A percentile compares a stretch with the other conserved stretches of the same genome.
phyloP scores from a whole-genome alignment of 768 basidiomycete genomes.

The Amanita subjunquillea region DNA sequence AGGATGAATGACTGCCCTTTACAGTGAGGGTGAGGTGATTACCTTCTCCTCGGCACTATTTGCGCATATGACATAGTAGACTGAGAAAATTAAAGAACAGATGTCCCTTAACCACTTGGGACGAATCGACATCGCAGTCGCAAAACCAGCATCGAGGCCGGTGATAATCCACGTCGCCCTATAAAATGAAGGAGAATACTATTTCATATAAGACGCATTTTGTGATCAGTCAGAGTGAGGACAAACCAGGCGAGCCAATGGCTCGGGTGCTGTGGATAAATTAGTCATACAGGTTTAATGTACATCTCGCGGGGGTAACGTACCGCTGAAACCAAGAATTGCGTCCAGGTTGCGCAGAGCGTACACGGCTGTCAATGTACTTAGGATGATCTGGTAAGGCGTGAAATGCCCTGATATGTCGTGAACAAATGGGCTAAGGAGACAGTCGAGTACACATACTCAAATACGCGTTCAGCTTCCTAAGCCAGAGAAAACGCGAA shows the following conservation, averaged over 20 bases:
- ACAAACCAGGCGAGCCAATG: conserved; percentile 76
- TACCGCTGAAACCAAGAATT: conserved; percentile 74
- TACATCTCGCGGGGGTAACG: conserved; percentile 14
- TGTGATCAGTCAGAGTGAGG: not conserved
- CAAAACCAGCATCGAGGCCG: conserved; percentile 95
- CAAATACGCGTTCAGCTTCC: conserved; percentile 44
- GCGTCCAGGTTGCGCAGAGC: conserved; percentile 78
- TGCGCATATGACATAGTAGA: conserved; percentile 81
- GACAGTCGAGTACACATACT: conserved; percentile 29
- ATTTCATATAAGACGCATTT: conserved; percentile 1
- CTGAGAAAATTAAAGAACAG: conserved; percentile 73
- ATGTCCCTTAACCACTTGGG: conserved; percentile 89
- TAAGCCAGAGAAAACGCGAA: conserved; percentile 60
- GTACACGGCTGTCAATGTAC: conserved; percentile 78
- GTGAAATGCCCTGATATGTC: conserved; percentile 62
- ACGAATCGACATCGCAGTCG: conserved; percentile 87
- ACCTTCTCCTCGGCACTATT: conserved; percentile 96
- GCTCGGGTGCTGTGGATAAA: conserved; percentile 68
- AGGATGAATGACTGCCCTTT: not conserved
- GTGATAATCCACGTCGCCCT: conserved; percentile 93
- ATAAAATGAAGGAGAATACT: conserved; percentile 92
- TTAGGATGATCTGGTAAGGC: conserved; percentile 93
- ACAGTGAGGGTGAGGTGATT: not conserved
- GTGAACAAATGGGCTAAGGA: conserved; percentile 1
- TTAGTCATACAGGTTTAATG: conserved; percentile 1